Conservation (phyloP, 176 grass and related monocot genomes). For the Bromus sterilis region DNA sequence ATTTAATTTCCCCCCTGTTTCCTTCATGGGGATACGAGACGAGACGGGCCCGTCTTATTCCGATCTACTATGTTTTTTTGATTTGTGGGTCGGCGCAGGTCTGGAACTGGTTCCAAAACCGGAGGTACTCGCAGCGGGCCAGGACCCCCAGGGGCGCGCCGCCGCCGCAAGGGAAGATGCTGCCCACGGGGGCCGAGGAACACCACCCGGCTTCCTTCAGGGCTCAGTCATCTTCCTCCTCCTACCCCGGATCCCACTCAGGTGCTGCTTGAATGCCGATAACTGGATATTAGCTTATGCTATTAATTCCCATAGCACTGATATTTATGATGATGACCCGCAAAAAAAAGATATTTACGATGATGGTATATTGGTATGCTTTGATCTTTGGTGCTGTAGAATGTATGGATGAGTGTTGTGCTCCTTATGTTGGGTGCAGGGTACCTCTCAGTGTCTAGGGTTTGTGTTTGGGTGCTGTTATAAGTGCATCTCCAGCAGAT, state of each 20-base stretch:
- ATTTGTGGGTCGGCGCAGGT: slow-evolving; percentile 44
- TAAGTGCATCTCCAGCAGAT: no score
- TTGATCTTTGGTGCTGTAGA: background rate
- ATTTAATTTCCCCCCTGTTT: background rate
- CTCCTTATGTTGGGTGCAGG: background rate
- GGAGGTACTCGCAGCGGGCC: slow-evolving; percentile 86
- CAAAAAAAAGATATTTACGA: background rate
- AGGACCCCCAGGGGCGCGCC: slow-evolving; percentile 35
- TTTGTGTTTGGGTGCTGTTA: background rate
- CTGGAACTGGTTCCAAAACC: slow-evolving; percentile 99
- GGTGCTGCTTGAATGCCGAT: slow-evolving; percentile 19
- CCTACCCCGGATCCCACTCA: slow-evolving; percentile 27
- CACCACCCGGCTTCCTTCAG: slow-evolving; percentile 37
- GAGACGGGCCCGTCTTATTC: background rate
- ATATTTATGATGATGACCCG: background rate
- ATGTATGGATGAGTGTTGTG: background rate
- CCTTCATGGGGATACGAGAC: background rate
- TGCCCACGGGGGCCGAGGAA: slow-evolving; percentile 31
- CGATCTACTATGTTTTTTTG: background rate
- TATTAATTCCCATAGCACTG: background rate
- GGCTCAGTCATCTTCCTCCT: slow-evolving; percentile 23
- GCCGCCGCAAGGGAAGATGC: slow-evolving; percentile 23
- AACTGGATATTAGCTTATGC: background rate
- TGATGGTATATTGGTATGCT: background rate
- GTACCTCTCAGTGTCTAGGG: background rate